Conservation (phyloP, 371 early-diverging fungal species). For the Rhizopus stolonifer region DNA sequence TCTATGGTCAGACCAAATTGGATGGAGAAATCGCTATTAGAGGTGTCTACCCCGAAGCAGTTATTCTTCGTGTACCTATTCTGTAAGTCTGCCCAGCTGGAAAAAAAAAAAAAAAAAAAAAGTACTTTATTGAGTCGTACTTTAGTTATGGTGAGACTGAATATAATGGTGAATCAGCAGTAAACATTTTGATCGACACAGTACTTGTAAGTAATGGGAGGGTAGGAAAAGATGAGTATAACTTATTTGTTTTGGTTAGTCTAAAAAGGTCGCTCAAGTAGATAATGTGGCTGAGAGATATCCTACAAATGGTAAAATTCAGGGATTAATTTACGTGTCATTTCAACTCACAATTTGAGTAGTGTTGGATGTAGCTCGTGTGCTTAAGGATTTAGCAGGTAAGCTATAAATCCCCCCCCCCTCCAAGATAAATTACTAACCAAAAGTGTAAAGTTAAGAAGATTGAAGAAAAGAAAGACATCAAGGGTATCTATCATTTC, state of each 20-base stretch:
- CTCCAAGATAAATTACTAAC: no score
- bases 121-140: no score
- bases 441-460: conserved; percentile 43
- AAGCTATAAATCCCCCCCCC: conserved; percentile 16
- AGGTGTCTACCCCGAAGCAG: conserved; percentile 54
- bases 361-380: conserved; percentile 70
- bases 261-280: conserved; percentile 47
- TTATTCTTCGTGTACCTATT: conserved; percentile 79
- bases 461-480: conserved; percentile 38
- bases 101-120: no score
- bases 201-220: conserved; percentile 42
- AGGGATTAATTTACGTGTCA: not conserved
- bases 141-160: conserved; percentile 67
- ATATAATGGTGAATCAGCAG: conserved; percentile 74
- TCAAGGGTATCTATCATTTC: conserved; percentile 72
- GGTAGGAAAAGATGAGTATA: no score
- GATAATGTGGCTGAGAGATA: conserved; percentile 73
- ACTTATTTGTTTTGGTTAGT: not conserved
- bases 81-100: conserved; percentile 50
- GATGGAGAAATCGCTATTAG: conserved; percentile 72
- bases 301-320: conserved; percentile 71
- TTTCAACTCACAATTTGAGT: not conserved
- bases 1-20: conserved; percentile 77
- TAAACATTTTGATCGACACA: conserved; percentile 68
- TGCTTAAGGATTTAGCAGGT: conserved; percentile 61